Evolutionary conservation across 2,329 filamentous ascomycete species (phyloP).

Genomic region (Botryotinia globosa): DNA sequence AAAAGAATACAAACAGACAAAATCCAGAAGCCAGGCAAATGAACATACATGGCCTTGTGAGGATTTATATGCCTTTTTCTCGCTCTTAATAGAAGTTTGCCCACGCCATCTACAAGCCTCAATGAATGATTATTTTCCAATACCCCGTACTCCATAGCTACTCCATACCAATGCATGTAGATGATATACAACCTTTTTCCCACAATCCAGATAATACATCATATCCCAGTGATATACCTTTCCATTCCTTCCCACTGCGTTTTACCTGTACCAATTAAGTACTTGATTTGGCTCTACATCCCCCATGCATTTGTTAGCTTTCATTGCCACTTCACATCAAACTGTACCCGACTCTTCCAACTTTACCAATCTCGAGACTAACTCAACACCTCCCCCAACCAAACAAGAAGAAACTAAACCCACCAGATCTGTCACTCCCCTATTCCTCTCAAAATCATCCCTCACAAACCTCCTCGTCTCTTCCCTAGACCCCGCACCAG

Average conservation of each 20-base stretch:
- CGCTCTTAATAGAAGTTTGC: no score
- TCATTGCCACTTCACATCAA: not conserved
- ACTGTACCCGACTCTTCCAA: slow-evolving; percentile 2
- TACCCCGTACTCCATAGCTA: slow-evolving; percentile 1
- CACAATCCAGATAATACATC: slow-evolving; percentile 18
- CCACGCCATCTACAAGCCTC: not conserved
- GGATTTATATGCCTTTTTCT: not conserved
- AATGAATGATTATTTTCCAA: not conserved
- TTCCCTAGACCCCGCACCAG: slow-evolving; percentile 49
- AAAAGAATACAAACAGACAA: not conserved
- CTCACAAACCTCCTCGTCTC: slow-evolving; percentile 57
- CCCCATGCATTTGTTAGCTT: slow-evolving; percentile 12
- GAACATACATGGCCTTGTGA: not conserved
- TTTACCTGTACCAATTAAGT: slow-evolving; percentile 62
- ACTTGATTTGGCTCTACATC: slow-evolving; percentile 55
- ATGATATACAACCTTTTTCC: not conserved
- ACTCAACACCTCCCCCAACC: not conserved
- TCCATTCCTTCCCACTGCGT: slow-evolving; percentile 64
- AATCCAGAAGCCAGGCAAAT: not conserved
- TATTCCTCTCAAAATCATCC: slow-evolving; percentile 60
- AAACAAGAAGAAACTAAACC: slow-evolving; percentile 31
- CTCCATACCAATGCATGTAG: slow-evolving; percentile 3
- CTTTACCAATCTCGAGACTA: not conserved
- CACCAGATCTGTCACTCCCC: slow-evolving; percentile 55
- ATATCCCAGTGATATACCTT: slow-evolving; percentile 52